A percentile compares a stretch with the other conserved stretches of the same genome.
These are phyloP conservation scores for Stellera chamaejasme DNA, from an alignment of 345 rosid genomes.

Conservation along the genomic window DNA sequence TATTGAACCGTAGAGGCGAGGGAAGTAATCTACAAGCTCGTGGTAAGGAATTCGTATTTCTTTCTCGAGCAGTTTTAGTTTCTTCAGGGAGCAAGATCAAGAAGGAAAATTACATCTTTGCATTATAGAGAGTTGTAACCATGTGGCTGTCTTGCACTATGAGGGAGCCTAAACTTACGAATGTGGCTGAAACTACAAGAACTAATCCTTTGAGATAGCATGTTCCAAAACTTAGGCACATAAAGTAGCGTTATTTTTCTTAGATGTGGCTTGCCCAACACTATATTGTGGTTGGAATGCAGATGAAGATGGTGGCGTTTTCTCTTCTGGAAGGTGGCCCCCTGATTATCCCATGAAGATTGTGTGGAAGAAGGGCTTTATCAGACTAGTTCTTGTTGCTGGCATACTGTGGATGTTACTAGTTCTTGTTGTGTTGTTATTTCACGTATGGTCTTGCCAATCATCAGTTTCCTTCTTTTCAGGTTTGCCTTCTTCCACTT, in stretches of 20 bases:
- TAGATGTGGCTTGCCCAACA: not conserved
- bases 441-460: conserved; percentile 90
- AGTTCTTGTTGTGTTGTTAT: conserved; percentile 52
- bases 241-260: not conserved
- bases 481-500: conserved; percentile 29
- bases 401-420: conserved; percentile 88
- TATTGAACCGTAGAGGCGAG: conserved; percentile 58
- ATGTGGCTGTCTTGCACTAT: no score
- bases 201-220: no score
- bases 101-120: not conserved
- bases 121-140: not conserved
- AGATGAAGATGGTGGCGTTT: conserved; percentile 38
- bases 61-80: not conserved
- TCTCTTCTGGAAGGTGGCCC: conserved; percentile 42
- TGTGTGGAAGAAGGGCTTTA: conserved; percentile 68
- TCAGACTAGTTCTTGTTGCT: conserved; percentile 66
- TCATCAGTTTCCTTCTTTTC: conserved; percentile 69
- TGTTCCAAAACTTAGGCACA: not conserved
- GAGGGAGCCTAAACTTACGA: not conserved
- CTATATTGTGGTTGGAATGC: conserved; percentile 13
- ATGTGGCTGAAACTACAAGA: not conserved
- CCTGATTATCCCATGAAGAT: conserved; percentile 41
- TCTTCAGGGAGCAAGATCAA: not conserved
- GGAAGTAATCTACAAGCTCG: conserved; percentile 27
- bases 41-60: conserved; percentile 25